phyloP scores from a whole-genome alignment of 345 rosid species.

The Rhizophora mangle region DNA sequence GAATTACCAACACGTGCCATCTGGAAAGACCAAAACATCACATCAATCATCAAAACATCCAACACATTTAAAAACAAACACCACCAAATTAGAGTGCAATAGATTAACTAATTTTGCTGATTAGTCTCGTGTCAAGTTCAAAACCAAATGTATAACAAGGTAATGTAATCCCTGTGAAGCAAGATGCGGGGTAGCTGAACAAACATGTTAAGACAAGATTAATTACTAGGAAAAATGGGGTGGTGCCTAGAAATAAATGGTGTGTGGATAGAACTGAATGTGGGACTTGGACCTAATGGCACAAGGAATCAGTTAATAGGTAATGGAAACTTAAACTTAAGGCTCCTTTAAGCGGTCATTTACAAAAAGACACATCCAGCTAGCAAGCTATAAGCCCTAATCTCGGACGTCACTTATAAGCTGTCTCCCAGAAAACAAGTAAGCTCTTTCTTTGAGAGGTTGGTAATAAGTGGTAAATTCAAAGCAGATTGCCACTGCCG shows the following conservation, averaged over 20 bases:
- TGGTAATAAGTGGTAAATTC: neutral
- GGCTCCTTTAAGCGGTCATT: neutral
- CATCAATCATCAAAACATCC: neutral
- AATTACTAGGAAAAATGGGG: no score
- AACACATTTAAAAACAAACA: neutral
- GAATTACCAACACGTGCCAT: neutral
- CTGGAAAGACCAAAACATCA: slow-evolving; percentile 4
- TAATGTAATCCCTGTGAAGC: neutral
- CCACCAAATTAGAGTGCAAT: no score
- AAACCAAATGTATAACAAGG: neutral
- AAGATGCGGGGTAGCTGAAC: no score
- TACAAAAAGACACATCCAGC: neutral
- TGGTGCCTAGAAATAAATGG: no score
- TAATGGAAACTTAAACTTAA: neutral
- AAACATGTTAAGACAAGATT: no score
- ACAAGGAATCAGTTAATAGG: neutral
- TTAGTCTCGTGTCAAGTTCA: neutral
- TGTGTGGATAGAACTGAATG: no score
- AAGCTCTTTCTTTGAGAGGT: neutral
- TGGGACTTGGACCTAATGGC: no score
- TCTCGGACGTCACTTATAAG: neutral
- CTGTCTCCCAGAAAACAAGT: neutral
- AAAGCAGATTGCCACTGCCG: neutral
- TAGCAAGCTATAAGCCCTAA: neutral
- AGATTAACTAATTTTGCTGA: neutral